phyloP scores from a whole-genome alignment of 2,329 filamentous ascomycete species.

The Myriosclerotinia scirpicola region DNA sequence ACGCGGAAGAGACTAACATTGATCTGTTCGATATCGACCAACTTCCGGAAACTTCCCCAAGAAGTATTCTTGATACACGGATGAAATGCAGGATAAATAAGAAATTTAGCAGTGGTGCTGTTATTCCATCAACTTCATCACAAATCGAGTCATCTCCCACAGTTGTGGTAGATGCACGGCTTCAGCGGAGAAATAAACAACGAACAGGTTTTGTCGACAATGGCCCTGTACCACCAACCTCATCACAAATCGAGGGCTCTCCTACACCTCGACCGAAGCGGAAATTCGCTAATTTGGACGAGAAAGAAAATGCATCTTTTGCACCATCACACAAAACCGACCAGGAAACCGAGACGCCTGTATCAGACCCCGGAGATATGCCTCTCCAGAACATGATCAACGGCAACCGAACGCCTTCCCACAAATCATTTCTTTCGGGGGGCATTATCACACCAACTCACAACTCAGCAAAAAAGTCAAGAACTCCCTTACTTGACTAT shows the following conservation, averaged over 20 bases:
- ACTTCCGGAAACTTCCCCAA: slow-evolving; percentile 21
- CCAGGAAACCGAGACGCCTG: not conserved
- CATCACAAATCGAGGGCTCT: not conserved
- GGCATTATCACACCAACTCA: slow-evolving; percentile 17
- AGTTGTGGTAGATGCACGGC: not conserved
- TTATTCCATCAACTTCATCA: slow-evolving; percentile 19
- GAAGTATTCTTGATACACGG: slow-evolving; percentile 14
- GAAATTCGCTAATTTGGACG: slow-evolving; percentile 10
- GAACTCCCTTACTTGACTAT: slow-evolving; percentile 34
- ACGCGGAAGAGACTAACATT: not conserved
- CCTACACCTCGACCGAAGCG: slow-evolving; percentile 11
- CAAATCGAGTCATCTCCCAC: slow-evolving; percentile 12
- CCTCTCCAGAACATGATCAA: not conserved
- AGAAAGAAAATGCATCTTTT: slow-evolving; percentile 9
- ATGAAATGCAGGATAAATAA: not conserved
- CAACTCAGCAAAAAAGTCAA: slow-evolving; percentile 10
- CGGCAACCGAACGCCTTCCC: not conserved
- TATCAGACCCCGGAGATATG: not conserved
- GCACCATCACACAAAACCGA: not conserved
- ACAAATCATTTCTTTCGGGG: not conserved
- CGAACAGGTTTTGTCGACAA: not conserved
- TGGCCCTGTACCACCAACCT: slow-evolving; percentile 4
- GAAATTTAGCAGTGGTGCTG: slow-evolving; percentile 6
- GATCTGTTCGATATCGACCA: slow-evolving; percentile 15
- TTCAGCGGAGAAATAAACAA: not conserved